Evolutionary conservation across 163 green algal genomes (phyloP), one percentile per base, ranked within the genome.

Genomic region (Volvox carteri): DNA sequence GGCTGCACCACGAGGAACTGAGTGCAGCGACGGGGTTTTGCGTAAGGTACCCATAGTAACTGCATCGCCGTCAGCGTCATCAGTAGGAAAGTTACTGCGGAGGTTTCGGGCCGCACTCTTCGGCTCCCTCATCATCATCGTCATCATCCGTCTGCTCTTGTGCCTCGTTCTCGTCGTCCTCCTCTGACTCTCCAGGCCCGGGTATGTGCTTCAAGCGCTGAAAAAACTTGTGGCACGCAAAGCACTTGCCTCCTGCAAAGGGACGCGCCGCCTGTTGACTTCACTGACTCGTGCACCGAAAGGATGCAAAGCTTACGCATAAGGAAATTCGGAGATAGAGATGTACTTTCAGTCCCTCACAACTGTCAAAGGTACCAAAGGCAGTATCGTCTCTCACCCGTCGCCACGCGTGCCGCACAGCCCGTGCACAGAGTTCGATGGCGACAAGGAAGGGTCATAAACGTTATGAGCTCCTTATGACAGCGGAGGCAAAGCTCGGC

Each of bases 221-320:
- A 28, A 88, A 88, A 50, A 88, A 88, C 25, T 81, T 72, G 68
- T 88, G 83, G 68, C 83, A 88, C 0, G 74, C 14, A 39, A 73
- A 83, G 50, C 83, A 88, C 83, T 88, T 88, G 48, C 83, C 83
- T 25, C 83, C 83, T 88, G 46, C 30, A 76, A 50, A 9, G 62
- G 30, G 62, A n/a, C n/a, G n/a, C n/a, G n/a, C n/a, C n/a, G n/a
- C n/a, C n/a, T n/a, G n/a, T n/a, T n/a, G n/a, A n/a, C n/a, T n/a
- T n/a, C n/a, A n/a, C n/a, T n/a, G n/a, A n/a, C n/a, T n/a, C n/a
- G n/a, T n/a, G n/a, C n/a, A n/a, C n/a, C n/a, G n/a, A n/a, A n/a
- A n/a, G n/a, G n/a, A n/a, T n/a, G n/a, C n/a, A n/a, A n/a, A n/a
- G n/a, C n/a, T n/a, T n/a, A n/a, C n/a, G n/a, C n/a, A n/a, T n/a